Base-by-base conservation (phyloP, 441 rosid genomes). In the Breynia disticha region DNA sequence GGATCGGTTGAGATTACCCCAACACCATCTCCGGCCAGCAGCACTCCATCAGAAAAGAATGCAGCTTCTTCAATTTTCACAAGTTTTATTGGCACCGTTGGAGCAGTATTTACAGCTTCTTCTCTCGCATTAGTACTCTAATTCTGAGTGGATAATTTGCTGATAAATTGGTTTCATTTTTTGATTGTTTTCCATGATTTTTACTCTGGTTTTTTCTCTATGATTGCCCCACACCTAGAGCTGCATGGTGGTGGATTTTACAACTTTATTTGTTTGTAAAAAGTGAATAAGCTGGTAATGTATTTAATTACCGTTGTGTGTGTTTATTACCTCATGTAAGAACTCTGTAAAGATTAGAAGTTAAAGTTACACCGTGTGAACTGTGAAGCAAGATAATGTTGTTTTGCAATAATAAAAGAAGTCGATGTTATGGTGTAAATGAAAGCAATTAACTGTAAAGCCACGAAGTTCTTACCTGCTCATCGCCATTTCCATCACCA, bases 61-160 rank as follows among this genome's bases (percentile, higher is more conserved):
- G 74, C 80, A 45, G 86, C 94, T 51, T 66, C 79, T 16, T 54
- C 75, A 1, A 38, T 52, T 48, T 24, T 68, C 55, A 48, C 70
- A 24, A 41, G 76, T 50, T 50, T 62, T 41, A 4, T 43, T 4
- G 56, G 54, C 57, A 72, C 53, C 5, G 18, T 67, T 32, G 80
- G 77, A 66, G 81, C 84, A 52, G 61, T 81, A 49, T 58, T 69
- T 51, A 2, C 37, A 12, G 73, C 79, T 69, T 75, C 87, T 21
- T 66, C 80, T 53, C 68, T 81, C 4, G 53, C 77, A 57, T 56
- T 81, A 60, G 65, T 62, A 49, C 63, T 76, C 61, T 59, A 61
- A 63, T 48, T 5, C 11, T 32, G 49, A 52, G 47, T 45, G 47
- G 50, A 11, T 11, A 60, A 21, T 22, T 43, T 28, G 49, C 13